Base-by-base conservation (phyloP, 768 basidiomycete species). In the Saitozyma sp. region DNA sequence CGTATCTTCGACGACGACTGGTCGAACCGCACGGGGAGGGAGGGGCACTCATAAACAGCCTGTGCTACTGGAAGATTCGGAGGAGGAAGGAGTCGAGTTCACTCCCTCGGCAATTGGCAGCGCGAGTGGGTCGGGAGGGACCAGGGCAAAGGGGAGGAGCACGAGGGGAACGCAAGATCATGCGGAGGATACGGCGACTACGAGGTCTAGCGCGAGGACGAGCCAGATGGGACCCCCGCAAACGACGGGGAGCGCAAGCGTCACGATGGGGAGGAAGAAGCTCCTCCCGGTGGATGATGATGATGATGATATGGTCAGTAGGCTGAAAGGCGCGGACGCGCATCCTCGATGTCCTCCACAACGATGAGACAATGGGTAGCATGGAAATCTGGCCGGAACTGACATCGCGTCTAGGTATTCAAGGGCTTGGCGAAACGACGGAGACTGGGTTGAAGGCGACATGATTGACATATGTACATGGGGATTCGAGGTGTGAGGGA, bases 251-350 rank as follows among this genome's bases (percentile, higher is more conserved):
- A 60, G 41, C 37, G 39, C 50, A 37, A 55, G 45, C 39, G 54
- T n/a, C 9, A 66, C 64, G 42, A 11, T 60, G 40, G 56, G 61
- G 42, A 10, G 65, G 56, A 57, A 62, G 50, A 67, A 64, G 55
- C 39, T 70, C 57, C 45, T 73, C 16, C 64, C 50, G 14, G 64
- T 61, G 40, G 71, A 69, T 19, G 71, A 73, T 49, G 71, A 73
- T 17, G 65, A 67, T 19, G 65, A 59, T 39, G 63, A 54, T 29
- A 29, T 29, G 29, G 29, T 29, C 2, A 29, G 29, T 29, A 2
- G 29, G 29, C 29, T 29, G 2, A 5, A 5, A 29, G 29, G 29
- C 29, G 29, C 29, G 29, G 2, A 29, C 29, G 29, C 29, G 29
- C 29, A 29, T 29, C 29, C 29, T 29, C 29, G 2, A 29, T 5